A percentile compares a stretch with the other conserved stretches of the same genome.
These are phyloP conservation scores for Chlamydomonas schloesseri DNA, from an alignment of 139 green algal genomes.

Conservation along the genomic window DNA sequence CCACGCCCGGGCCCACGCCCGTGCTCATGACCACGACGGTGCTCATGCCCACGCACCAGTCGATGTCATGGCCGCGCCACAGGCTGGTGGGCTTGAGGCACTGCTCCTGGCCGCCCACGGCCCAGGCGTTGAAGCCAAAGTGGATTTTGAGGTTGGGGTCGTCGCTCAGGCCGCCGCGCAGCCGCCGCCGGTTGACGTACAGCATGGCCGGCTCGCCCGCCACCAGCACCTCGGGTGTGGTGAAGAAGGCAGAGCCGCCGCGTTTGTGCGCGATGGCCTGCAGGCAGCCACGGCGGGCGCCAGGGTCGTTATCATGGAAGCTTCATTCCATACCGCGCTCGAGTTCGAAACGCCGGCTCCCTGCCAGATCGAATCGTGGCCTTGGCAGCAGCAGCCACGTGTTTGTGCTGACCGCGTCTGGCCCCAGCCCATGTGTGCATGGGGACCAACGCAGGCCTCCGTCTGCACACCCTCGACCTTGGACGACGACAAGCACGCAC, in stretches of 20 bases:
- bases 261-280: conserved; percentile 30
- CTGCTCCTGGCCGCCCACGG: background rate
- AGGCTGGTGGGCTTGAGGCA: conserved; percentile 19
- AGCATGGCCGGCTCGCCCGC: conserved; percentile 43
- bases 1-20: no score
- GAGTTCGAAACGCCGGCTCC: no score
- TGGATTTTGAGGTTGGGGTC: conserved; percentile 45
- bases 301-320: background rate
- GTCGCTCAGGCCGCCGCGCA: background rate
- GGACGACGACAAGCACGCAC: no score
- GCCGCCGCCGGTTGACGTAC: conserved; percentile 50
- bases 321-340: no score
- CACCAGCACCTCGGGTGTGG: conserved; percentile 44
- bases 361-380: no score
- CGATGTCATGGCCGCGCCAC: conserved; percentile 27
- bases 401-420: no score
- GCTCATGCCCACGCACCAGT: conserved; percentile 55
- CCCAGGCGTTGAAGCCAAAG: conserved; percentile 51
- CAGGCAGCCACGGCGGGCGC: background rate
- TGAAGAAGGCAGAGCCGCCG: conserved; percentile 45
- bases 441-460: no score
- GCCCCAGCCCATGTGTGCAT: no score
- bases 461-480: no score
- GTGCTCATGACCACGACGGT: no score
- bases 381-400: no score